Conservation (phyloP, 139 green algal species). For the Micromonas commoda region DNA sequence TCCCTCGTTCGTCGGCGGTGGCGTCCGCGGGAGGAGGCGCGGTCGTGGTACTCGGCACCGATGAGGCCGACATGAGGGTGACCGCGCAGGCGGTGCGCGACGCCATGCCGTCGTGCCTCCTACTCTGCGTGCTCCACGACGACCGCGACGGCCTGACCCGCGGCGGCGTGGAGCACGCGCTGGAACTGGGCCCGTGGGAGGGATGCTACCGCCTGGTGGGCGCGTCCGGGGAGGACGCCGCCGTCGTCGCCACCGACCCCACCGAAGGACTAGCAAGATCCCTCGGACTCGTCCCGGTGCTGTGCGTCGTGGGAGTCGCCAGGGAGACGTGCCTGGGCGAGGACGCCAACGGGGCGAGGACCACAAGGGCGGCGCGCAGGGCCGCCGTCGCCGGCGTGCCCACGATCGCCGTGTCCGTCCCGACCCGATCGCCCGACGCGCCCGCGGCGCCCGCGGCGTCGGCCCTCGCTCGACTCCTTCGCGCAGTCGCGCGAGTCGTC, state of each 20-base stretch:
- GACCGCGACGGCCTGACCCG: background rate
- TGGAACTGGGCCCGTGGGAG: background rate
- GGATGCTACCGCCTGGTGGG: background rate
- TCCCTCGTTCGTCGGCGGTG: no score
- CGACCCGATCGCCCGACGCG: background rate
- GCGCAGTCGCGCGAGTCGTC: background rate
- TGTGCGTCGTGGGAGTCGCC: constrained; percentile 47
- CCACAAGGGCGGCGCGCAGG: background rate
- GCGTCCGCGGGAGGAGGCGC: no score
- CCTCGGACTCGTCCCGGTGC: constrained; percentile 38
- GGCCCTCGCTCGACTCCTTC: background rate
- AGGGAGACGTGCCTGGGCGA: background rate
- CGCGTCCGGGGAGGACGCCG: background rate
- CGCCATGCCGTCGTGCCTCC: background rate
- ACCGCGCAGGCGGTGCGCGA: background rate
- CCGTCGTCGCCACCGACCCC: background rate
- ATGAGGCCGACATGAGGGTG: background rate
- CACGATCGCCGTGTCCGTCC: background rate
- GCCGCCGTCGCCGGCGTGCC: background rate
- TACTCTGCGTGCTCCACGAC: background rate
- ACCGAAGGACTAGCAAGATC: background rate
- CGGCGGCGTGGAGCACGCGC: no score
- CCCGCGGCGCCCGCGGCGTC: background rate
- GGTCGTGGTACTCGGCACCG: background rate
- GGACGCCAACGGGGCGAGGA: background rate